These are phyloP conservation scores for Populus alba DNA, from an alignment of 345 rosid genomes.

Conservation along the genomic window DNA sequence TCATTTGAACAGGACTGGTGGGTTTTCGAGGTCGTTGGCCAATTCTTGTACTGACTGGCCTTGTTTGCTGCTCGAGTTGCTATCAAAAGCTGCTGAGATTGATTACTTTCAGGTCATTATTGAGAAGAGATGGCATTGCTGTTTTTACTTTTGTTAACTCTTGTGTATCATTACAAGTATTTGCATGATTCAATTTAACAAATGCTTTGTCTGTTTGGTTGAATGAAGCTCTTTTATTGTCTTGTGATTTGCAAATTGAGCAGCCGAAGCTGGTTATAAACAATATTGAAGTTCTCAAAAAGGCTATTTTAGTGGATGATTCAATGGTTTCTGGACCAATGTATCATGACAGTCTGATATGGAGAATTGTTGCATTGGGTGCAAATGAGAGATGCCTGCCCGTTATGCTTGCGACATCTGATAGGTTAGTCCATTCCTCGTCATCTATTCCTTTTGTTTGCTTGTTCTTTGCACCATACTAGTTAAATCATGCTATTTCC, in stretches of 20 bases:
- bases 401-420: slow-evolving; percentile 73
- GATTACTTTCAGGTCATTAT: slow-evolving; percentile 74
- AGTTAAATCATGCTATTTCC: background rate
- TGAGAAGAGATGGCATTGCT: background rate
- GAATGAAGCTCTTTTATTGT: slow-evolving; percentile 13
- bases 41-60: slow-evolving; percentile 95
- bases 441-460: slow-evolving; percentile 6
- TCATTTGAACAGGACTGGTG: slow-evolving; percentile 62
- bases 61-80: slow-evolving; percentile 76
- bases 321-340: slow-evolving; percentile 52
- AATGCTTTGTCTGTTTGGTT: background rate
- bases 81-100: slow-evolving; percentile 88
- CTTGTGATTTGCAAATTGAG: slow-evolving; percentile 22
- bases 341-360: slow-evolving; percentile 90
- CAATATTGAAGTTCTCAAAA: slow-evolving; percentile 80
- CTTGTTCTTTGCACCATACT: background rate
- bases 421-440: slow-evolving; percentile 54
- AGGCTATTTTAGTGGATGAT: slow-evolving; percentile 63
- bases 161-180: background rate
- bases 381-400: slow-evolving; percentile 83
- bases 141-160: background rate
- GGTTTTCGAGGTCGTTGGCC: slow-evolving; percentile 76
- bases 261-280: slow-evolving; percentile 98
- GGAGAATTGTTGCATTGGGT: slow-evolving; percentile 84
- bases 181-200: background rate